A percentile compares a stretch with the other conserved stretches of the same genome.
phyloP scores from a whole-genome alignment of 305 asterid species.

The Striga hermonthica region DNA sequence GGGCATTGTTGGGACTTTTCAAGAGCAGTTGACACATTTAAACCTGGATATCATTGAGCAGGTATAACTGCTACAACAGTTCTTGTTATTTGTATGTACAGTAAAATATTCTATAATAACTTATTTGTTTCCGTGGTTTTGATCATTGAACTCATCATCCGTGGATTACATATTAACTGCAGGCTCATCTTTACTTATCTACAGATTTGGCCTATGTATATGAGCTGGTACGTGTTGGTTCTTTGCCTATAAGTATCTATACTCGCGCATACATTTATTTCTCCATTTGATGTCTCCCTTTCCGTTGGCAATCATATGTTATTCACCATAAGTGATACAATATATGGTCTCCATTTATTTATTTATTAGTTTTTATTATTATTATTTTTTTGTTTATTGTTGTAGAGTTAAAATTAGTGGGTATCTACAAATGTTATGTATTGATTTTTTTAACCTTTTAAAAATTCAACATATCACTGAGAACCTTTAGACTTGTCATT shows the following conservation, averaged over 20 bases:
- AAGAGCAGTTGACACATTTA: conserved; percentile 57
- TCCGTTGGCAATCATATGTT: conserved; percentile 17
- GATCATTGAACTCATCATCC: background rate
- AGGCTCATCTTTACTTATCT: conserved; percentile 72
- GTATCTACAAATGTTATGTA: background rate
- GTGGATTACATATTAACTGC: conserved; percentile 29
- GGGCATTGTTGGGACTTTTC: conserved; percentile 75
- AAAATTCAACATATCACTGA: conserved; percentile 7
- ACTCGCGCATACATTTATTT: conserved; percentile 10
- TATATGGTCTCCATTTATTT: conserved; percentile 19
- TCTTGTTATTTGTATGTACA: conserved; percentile 17
- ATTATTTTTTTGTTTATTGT: background rate
- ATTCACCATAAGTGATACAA: conserved; percentile 25
- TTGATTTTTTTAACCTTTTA: background rate
- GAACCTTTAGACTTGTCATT: background rate
- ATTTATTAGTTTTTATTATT: too few species aligned
- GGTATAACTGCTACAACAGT: conserved; percentile 42
- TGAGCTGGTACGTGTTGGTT: conserved; percentile 60
- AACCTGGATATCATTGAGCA: conserved; percentile 70
- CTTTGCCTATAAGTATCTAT: background rate
- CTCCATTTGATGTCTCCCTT: conserved; percentile 4
- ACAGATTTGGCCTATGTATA: conserved; percentile 74
- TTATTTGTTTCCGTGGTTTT: conserved; percentile 13
- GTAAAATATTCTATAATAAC: conserved; percentile 9
- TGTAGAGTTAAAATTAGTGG: conserved; percentile 9